These are phyloP conservation scores for Lentinula aciculospora DNA, from an alignment of 768 basidiomycete species.

Conservation along the genomic window DNA sequence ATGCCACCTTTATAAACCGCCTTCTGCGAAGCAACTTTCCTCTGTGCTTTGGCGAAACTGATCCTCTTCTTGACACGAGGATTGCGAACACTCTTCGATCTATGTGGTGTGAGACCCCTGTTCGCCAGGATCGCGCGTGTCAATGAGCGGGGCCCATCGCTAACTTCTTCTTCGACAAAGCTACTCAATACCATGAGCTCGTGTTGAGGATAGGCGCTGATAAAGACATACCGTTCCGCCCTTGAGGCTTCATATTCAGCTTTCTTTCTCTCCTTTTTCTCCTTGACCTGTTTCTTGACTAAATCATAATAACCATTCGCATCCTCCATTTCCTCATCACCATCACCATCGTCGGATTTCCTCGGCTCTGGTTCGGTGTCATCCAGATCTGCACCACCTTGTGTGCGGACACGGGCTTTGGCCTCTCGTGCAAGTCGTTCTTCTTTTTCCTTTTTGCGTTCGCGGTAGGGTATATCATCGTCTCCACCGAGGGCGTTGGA, in stretches of 20 bases:
- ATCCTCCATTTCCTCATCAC: slow-evolving; percentile 26
- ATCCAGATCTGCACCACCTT: slow-evolving; percentile 66
- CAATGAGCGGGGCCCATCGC: slow-evolving; percentile 78
- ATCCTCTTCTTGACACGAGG: slow-evolving; percentile 96
- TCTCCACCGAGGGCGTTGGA: slow-evolving; percentile 77
- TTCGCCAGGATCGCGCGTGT: slow-evolving; percentile 91
- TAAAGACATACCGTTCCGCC: slow-evolving; percentile 47
- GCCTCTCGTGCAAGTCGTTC: slow-evolving; percentile 49
- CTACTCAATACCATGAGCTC: slow-evolving; percentile 17
- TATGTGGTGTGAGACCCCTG: slow-evolving; percentile 87
- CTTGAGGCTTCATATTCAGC: slow-evolving; percentile 68
- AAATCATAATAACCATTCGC: slow-evolving; percentile 88
- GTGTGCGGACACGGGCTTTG: slow-evolving; percentile 34
- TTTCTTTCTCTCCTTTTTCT: slow-evolving; percentile 76
- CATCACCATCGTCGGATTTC: slow-evolving; percentile 28
- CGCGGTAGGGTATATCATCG: slow-evolving; percentile 90
- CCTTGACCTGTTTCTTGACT: slow-evolving; percentile 67
- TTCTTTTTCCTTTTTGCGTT: slow-evolving; percentile 62
- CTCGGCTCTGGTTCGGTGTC: slow-evolving; percentile 42
- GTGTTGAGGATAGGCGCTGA: not conserved
- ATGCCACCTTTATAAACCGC: slow-evolving; percentile 90
- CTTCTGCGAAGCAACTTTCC: slow-evolving; percentile 83
- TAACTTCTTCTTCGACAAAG: slow-evolving; percentile 27
- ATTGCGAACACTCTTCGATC: slow-evolving; percentile 89
- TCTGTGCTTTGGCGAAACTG: slow-evolving; percentile 93